Evolutionary conservation across 352 stramenopile species (phyloP).

Genomic region (Halophytophthora batemanensis): DNA sequence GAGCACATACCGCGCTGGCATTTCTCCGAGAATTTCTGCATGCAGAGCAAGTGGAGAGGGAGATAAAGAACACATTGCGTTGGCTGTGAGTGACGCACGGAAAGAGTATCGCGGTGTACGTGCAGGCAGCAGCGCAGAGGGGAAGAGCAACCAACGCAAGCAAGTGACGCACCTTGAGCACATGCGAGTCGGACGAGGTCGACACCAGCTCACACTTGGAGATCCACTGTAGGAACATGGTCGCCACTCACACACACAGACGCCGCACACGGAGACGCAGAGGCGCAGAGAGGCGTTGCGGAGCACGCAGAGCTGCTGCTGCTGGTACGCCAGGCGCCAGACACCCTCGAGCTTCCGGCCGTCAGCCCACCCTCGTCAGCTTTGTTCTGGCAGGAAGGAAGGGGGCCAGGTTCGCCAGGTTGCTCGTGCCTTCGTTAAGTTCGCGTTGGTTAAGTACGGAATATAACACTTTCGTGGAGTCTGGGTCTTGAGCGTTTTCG

Average conservation of each 20-base stretch:
- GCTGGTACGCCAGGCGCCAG: too few relatives aligned
- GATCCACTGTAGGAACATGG: conserved; percentile 87
- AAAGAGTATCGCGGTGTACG: background rate
- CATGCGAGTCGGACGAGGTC: conserved; percentile 58
- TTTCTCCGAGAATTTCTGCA: conserved; percentile 85
- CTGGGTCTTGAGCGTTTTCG: too few relatives aligned
- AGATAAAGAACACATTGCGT: background rate
- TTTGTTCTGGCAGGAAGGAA: too few relatives aligned
- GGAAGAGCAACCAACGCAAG: background rate
- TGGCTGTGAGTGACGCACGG: background rate
- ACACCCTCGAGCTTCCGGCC: too few relatives aligned
- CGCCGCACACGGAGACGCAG: too few relatives aligned
- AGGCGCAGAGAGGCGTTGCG: too few relatives aligned
- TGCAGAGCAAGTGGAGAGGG: background rate
- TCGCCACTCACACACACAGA: background rate
- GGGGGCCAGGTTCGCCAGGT: too few relatives aligned
- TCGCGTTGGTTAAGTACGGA: too few relatives aligned
- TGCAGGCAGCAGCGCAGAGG: background rate
- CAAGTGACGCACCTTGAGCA: conserved; percentile 60
- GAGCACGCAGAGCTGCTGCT: too few relatives aligned
- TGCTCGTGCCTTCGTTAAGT: too few relatives aligned
- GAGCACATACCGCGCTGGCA: conserved; percentile 82
- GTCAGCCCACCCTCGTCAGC: too few relatives aligned
- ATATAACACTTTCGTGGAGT: too few relatives aligned
- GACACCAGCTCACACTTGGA: conserved; percentile 86